Evolutionary conservation across 1,139 yeast genomes (phyloP), one percentile per base, ranked within the genome.

Genomic region (Petasospora rhodanensis): DNA sequence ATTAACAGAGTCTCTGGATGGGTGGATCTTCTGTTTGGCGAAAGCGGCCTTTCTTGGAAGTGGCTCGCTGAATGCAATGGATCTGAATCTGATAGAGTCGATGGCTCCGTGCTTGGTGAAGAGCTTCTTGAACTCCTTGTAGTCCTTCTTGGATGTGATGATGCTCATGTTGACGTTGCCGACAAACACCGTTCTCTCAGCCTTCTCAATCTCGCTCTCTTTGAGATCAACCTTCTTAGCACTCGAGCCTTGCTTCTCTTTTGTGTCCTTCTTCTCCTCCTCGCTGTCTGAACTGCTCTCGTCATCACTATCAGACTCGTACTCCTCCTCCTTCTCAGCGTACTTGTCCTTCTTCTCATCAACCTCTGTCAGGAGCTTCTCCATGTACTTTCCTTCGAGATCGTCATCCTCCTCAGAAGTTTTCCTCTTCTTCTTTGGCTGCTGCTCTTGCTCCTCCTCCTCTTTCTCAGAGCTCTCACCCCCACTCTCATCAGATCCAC

Each of bases 41-140:
- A 79, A 87, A 3, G 98, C 97, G 22, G 85, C 87, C 55, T 89
- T 89, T 56, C 96, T 75, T 26, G 98, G 97, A 37, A 87, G 68
- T 24, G 85, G 77, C 51, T 87, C 95, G 33, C 82, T 79, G 47
- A 89, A 86, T 3, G 96, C 86, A 47, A 93, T 82, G 2, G 97
- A 87, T 60, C 99, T 75, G 65, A 86, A 91, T 55, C 99, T 71
- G 35, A 87, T 70, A 14, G 94, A 81, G 29, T 74, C 77, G 34
- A 87, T 69, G 24, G 67, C 63, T 14, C 93, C 94, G 44, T 60
- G 63, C 23, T 70, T 57, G 10, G 68, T 49, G 45, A 87, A 82
- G 15, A 73, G 61, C 41, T 65, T 66, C 56, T 84, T 83, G 59
- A 89, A 80, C 38, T 65, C 59, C 52, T 79, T 83, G 49, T 75